Evolutionary conservation across 768 basidiomycete species (phyloP).

Genomic region (Hypsizygus marmoreus): DNA sequence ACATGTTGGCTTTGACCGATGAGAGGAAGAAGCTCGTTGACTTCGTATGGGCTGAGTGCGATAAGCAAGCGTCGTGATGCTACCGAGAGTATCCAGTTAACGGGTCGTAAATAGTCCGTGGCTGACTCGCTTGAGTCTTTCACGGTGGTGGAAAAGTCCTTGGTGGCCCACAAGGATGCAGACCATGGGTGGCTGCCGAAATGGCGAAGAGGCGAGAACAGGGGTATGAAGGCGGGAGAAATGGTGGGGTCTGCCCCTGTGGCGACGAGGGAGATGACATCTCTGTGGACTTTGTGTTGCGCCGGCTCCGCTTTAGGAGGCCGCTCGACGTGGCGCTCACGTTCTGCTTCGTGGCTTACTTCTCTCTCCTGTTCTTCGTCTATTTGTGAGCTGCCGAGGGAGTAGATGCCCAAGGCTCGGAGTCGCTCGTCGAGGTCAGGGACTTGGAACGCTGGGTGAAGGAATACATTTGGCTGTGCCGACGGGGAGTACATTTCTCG

Average conservation of each 20-base stretch:
- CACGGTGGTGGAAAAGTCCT: constrained; percentile 34
- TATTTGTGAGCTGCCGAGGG: constrained; percentile 23
- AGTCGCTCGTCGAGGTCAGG: constrained; percentile 26
- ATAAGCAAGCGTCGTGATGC: constrained; percentile 23
- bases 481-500: constrained; percentile 32
- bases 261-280: too few relatives aligned
- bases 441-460: constrained; percentile 13
- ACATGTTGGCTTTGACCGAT: constrained; percentile 32
- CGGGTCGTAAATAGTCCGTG: constrained; percentile 34
- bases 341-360: constrained; percentile 43
- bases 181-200: constrained; percentile 21
- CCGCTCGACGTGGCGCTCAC: constrained; percentile 39
- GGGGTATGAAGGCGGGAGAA: too few relatives aligned
- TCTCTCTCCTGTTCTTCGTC: constrained; percentile 57
- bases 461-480: neutral
- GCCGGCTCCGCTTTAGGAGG: constrained; percentile 30
- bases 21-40: constrained; percentile 31
- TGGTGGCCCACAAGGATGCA: constrained; percentile 25
- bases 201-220: too few relatives aligned
- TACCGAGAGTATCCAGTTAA: constrained; percentile 45
- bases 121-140: constrained; percentile 10
- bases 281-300: too few relatives aligned
- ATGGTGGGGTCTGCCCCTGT: too few relatives aligned
- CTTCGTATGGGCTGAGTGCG: constrained; percentile 42
- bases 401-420: constrained; percentile 25